Evolutionary conservation across 345 rosid species (phyloP).

Genomic region (Lenwebbia sp.): DNA sequence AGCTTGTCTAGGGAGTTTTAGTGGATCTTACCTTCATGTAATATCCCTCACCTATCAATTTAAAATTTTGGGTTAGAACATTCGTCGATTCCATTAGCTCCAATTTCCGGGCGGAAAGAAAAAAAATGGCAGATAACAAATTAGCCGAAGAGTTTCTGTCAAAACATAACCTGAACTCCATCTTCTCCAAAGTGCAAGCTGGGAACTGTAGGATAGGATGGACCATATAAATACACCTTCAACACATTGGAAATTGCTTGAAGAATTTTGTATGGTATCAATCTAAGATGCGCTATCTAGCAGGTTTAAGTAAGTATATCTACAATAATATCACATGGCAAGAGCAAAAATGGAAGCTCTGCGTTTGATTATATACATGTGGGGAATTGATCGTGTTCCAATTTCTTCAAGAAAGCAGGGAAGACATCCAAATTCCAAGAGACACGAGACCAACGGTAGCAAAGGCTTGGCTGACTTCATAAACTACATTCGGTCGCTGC

Average conservation of each 20-base stretch:
- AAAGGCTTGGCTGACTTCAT: constrained; percentile 65
- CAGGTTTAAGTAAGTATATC: neutral
- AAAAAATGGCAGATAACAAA: neutral
- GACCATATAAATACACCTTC: neutral
- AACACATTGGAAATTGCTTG: neutral
- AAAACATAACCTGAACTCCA: neutral
- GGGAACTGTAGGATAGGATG: neutral
- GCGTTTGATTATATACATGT: constrained; percentile 12
- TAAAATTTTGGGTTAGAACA: neutral
- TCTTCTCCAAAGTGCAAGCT: neutral
- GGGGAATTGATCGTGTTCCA: neutral
- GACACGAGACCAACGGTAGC: constrained; percentile 68
- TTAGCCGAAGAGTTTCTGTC: no score
- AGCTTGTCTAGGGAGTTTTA: neutral
- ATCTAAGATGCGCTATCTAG: neutral
- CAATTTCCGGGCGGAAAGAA: neutral
- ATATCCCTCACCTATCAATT: neutral
- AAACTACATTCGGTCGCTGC: constrained; percentile 36
- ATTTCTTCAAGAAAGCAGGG: constrained; percentile 32
- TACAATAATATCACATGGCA: constrained; percentile 1
- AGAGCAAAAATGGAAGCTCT: neutral
- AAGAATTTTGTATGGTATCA: neutral
- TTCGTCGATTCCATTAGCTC: no score
- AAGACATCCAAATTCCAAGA: constrained; percentile 74
- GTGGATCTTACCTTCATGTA: neutral